Evolutionary conservation across 768 basidiomycete species (phyloP).

Genomic region (Rhizopogon rudus): DNA sequence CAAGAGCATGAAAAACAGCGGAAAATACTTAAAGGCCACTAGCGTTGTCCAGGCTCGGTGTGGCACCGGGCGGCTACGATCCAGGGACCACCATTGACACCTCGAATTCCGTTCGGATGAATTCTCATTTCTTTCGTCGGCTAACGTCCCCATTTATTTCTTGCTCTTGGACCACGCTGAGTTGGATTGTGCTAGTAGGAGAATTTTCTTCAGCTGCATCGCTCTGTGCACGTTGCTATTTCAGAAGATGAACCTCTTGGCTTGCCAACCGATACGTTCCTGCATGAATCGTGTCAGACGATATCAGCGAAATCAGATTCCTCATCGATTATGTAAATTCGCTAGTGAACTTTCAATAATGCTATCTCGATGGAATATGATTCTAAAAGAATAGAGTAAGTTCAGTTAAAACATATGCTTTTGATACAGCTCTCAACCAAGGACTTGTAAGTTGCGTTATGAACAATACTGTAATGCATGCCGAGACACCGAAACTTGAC

Average conservation of each 20-base stretch:
- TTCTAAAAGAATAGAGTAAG: too few relatives aligned
- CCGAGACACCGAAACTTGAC: constrained; percentile 1
- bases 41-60: constrained; percentile 1
- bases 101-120: neutral
- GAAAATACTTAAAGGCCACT: neutral
- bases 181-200: neutral
- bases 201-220: neutral
- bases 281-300: too few relatives aligned
- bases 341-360: too few relatives aligned
- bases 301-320: too few relatives aligned
- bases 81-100: neutral
- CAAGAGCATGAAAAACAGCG: neutral
- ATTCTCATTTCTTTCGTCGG: neutral
- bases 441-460: constrained; percentile 1
- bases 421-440: neutral
- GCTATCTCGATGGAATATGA: neutral
- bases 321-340: too few relatives aligned
- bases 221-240: neutral
- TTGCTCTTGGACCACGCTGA: neutral
- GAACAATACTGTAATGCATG: constrained; percentile 3
- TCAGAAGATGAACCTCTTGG: too few relatives aligned
- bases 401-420: neutral
- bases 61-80: constrained; percentile 4
- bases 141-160: too few relatives aligned
- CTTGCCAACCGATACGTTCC: too few relatives aligned